These are phyloP conservation scores for Crinitomyces ghanaensis DNA, from an alignment of 805 yeast species.

Conservation along the genomic window DNA sequence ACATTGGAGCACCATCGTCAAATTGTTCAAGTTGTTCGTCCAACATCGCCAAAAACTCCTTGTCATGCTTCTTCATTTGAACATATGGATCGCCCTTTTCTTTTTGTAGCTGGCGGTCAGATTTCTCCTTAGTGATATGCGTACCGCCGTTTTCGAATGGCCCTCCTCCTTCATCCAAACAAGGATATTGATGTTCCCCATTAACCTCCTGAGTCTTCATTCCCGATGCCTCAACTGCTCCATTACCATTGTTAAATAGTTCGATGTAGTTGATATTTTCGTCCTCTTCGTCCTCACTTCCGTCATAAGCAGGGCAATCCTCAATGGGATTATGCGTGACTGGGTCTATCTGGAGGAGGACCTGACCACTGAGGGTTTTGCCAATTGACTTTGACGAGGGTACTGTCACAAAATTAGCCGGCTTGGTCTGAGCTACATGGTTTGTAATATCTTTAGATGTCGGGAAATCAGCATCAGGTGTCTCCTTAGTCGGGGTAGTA, in stretches of 20 bases:
- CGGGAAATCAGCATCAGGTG: background rate
- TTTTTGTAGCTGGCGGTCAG: background rate
- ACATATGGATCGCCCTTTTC: background rate
- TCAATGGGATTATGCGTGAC: background rate
- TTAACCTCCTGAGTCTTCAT: background rate
- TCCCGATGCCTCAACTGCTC: background rate
- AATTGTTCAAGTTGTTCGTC: background rate
- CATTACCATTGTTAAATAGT: no score
- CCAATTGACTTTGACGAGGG: background rate
- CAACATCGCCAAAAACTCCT: background rate
- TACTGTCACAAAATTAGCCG: no score
- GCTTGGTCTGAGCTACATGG: no score
- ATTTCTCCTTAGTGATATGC: background rate
- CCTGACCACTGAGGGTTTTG: background rate
- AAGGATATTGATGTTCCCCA: background rate
- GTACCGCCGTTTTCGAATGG: constrained; percentile 1
- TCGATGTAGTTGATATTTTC: no score
- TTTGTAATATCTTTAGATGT: background rate
- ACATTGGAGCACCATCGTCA: background rate
- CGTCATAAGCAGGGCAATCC: background rate
- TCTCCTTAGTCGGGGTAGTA: background rate
- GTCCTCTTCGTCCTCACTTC: constrained; percentile 1
- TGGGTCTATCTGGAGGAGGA: background rate
- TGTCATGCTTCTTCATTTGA: background rate
- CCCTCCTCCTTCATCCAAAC: constrained; percentile 2